Percentiles rank a stretch among this genome's conserved stretches.
phyloP scores from a whole-genome alignment of 2,329 filamentous ascomycete genomes.

The Phyllosticta ampelicida region DNA sequence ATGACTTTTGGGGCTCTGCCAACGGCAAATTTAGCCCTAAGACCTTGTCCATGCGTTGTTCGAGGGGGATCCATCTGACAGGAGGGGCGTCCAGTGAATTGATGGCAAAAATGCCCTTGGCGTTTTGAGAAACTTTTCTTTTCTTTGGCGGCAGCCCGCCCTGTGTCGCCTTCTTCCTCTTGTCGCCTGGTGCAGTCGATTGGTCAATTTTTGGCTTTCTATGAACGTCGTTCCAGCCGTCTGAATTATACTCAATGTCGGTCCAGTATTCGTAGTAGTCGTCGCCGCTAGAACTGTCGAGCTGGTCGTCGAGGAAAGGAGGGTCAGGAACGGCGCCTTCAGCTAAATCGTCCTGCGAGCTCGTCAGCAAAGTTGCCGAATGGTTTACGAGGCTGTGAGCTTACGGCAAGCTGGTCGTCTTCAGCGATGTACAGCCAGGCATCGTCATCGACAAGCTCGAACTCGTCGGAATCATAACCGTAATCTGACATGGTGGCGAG shows the following conservation, averaged over 20 bases:
- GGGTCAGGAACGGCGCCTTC: conserved; percentile 37
- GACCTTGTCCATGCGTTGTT: conserved; percentile 12
- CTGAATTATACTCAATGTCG: conserved; percentile 38
- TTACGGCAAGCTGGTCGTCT: conserved; percentile 27
- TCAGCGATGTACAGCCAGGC: conserved; percentile 39
- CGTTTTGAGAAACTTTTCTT: conserved; percentile 7
- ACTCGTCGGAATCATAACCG: conserved; percentile 28
- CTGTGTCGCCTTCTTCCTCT: conserved; percentile 12
- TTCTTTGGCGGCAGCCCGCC: conserved; percentile 13
- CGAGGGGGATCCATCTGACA: conserved; percentile 21
- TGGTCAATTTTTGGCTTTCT: conserved; percentile 13
- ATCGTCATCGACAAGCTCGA: conserved; percentile 26
- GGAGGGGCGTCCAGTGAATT: conserved; percentile 1
- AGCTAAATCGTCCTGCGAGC: conserved; percentile 37
- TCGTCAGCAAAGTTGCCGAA: conserved; percentile 7
- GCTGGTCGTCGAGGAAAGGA: conserved; percentile 21
- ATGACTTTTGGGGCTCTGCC: conserved; percentile 22
- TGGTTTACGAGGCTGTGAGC: conserved; percentile 11
- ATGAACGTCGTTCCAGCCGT: conserved; percentile 34
- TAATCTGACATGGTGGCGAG: conserved; percentile 29
- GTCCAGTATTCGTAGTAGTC: conserved; percentile 39
- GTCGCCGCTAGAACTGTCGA: conserved; percentile 26
- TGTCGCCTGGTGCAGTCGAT: conserved; percentile 20
- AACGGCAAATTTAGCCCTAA: conserved; percentile 8
- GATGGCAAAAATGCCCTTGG: background rate